Base-by-base conservation (phyloP, 1,284 basidiomycete genomes). In the Ceratobasidium sp. region DNA sequence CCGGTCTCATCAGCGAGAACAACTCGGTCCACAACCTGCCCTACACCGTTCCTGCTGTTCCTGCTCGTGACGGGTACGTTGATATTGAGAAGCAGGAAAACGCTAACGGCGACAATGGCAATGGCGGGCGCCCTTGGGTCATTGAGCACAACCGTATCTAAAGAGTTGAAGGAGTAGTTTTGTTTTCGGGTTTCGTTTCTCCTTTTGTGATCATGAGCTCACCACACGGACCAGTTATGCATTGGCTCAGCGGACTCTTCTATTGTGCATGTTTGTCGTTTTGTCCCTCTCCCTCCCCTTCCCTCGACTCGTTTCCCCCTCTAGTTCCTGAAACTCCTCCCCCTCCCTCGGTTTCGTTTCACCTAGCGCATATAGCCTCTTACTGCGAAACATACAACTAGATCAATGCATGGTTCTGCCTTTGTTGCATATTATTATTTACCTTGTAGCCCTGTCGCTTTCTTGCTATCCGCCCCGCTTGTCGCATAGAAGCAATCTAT, bases 191-290 rank as follows among this genome's bases (percentile, higher is more conserved):
- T 64, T 23, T 60, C 61, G 39, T 35, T 73, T 54, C 51, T 33
- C 56, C 28, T 61, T 60, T 54, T 60, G n/a, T 31, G 17, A 61
- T 73, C 56, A 31, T 61, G 69, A 73, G 69, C 69, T 73, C 69
- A n/a, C 45, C 45, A 73, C 69, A 73, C 69, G 69, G 69, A 73
- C 69, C 69, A 73, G 54, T 61, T 73, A 67, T 67, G 31, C 45
- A 73, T 61, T 69, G 69, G 69, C 54, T 73, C 69, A 73, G 37
- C 35, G 69, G 69, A 73, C 69, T 73, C 69, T 73, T 73, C 61
- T 20, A 61, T 56, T 73, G 31, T 26, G 58, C 58, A 31, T 73
- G 23, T 42, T 60, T 71, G n/a, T 58, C 35, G 33, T 61, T 26
- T 61, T 26, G 37, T 15, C 10, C 28, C 20, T 39, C 54, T 39